Percentiles rank a stretch among this genome's conserved stretches.
phyloP scores from a whole-genome alignment of 2,329 filamentous ascomycete genomes.

The Fusarium chuoi region DNA sequence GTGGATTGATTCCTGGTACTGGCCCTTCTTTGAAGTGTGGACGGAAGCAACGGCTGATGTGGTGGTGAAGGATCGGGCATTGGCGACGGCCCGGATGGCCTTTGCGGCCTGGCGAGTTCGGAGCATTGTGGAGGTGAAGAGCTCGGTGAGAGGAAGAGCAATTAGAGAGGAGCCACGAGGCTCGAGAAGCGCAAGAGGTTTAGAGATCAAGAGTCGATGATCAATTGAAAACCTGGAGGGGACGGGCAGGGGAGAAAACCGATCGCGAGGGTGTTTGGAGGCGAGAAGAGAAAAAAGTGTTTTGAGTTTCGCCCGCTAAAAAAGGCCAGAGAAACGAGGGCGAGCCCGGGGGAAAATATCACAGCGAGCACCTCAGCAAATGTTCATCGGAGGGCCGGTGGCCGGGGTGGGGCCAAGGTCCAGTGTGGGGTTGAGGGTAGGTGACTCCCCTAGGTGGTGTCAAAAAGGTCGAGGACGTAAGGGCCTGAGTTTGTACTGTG shows the following conservation, averaged over 20 bases:
- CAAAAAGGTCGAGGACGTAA: neutral
- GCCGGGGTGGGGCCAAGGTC: neutral
- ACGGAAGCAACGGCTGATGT: neutral
- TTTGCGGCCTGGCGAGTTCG: neutral
- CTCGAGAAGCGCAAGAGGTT: neutral
- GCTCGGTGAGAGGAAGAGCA: neutral
- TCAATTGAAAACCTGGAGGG: neutral
- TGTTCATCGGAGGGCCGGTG: neutral
- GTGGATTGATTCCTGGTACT: neutral
- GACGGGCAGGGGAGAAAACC: neutral
- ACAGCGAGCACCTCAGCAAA: neutral
- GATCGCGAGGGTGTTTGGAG: neutral
- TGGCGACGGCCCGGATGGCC: neutral
- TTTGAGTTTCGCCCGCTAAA: neutral
- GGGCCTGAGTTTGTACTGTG: fast-evolving
- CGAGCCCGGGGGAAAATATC: neutral
- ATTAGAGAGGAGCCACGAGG: neutral
- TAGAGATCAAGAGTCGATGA: neutral
- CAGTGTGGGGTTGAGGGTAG: neutral
- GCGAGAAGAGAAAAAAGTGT: neutral
- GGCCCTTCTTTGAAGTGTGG: neutral
- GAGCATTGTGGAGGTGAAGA: neutral
- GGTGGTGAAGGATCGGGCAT: neutral
- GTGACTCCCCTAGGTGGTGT: neutral
- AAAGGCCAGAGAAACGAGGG: neutral